These are phyloP conservation scores for Arxiozyma bovina DNA, from an alignment of 1,139 yeast species.

Conservation along the genomic window DNA sequence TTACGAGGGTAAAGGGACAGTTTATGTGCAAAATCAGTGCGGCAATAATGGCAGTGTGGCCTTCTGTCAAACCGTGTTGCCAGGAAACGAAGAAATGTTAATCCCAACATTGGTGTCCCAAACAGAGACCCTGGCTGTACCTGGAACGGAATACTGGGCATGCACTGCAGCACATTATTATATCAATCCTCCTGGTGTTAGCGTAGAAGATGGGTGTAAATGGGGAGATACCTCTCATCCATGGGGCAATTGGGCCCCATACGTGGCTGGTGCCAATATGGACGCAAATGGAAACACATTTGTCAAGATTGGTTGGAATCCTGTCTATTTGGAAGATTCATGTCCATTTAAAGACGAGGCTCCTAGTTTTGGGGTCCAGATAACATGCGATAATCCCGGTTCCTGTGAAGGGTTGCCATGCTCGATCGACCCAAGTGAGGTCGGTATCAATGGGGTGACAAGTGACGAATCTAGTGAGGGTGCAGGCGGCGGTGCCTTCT, in stretches of 20 bases:
- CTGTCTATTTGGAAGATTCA: conserved; percentile 57
- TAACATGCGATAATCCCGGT: conserved; percentile 60
- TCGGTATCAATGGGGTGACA: conserved; percentile 29
- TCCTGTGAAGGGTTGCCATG: conserved; percentile 50
- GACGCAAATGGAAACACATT: conserved; percentile 60
- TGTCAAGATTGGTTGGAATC: conserved; percentile 87
- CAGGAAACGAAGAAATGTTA: conserved; percentile 90
- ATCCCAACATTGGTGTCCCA: conserved; percentile 66
- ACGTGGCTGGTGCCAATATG: conserved; percentile 83
- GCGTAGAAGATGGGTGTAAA: conserved; percentile 66
- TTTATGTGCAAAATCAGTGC: conserved; percentile 49
- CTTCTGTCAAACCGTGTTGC: conserved; percentile 85
- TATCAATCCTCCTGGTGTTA: conserved; percentile 77
- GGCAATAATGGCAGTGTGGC: conserved; percentile 46
- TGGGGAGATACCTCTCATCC: conserved; percentile 71
- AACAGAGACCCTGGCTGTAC: conserved; percentile 59
- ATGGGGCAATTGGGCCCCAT: conserved; percentile 86
- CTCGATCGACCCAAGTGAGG: conserved; percentile 47
- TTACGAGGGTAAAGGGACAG: conserved; percentile 67
- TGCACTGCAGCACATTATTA: conserved; percentile 82
- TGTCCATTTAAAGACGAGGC: conserved; percentile 43
- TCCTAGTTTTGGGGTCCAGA: conserved; percentile 65
- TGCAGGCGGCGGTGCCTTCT: conserved; percentile 35
- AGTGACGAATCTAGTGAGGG: conserved; percentile 33
- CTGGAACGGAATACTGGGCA: conserved; percentile 67